Evolutionary conservation across 331 rosid genomes (phyloP).

Genomic region (Arachis monticola): DNA sequence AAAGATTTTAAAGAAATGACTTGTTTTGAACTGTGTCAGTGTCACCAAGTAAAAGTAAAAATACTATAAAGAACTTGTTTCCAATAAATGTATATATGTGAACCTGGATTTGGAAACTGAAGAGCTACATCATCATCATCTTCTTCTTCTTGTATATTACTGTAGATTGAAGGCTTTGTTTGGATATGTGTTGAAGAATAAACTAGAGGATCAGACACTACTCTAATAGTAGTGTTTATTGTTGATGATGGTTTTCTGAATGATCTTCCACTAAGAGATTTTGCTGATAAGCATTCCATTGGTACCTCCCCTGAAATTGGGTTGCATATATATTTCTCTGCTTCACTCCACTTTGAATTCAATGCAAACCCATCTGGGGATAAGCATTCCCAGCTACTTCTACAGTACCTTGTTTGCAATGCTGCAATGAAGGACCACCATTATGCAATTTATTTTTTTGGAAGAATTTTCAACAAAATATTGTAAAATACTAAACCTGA

Average conservation of each 20-base stretch:
- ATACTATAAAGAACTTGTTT: not conserved
- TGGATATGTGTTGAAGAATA: slow-evolving; percentile 60
- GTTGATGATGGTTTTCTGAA: slow-evolving; percentile 61
- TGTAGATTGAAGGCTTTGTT: slow-evolving; percentile 50
- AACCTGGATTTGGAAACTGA: slow-evolving; percentile 71
- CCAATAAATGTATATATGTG: not conserved
- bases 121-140: slow-evolving; percentile 31
- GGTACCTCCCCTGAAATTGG: slow-evolving; percentile 96
- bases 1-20: not conserved
- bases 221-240: slow-evolving; percentile 62
- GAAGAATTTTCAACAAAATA: slow-evolving; percentile 18
- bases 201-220: slow-evolving; percentile 79
- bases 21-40: not conserved
- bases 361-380: slow-evolving; percentile 93
- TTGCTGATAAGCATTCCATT: slow-evolving; percentile 92
- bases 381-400: slow-evolving; percentile 70
- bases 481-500: not conserved
- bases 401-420: slow-evolving; percentile 70
- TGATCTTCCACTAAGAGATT: slow-evolving; percentile 87
- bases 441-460: not conserved
- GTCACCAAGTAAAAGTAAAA: slow-evolving; percentile 6
- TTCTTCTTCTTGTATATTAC: slow-evolving; percentile 44
- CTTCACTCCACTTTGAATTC: slow-evolving; percentile 96
- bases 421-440: slow-evolving; percentile 54
- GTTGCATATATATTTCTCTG: slow-evolving; percentile 92